A percentile compares a stretch with the other conserved stretches of the same genome.
These are phyloP conservation scores for Polygonum maritimum DNA, from an alignment of 148 eudicot genomes.

Conservation along the genomic window DNA sequence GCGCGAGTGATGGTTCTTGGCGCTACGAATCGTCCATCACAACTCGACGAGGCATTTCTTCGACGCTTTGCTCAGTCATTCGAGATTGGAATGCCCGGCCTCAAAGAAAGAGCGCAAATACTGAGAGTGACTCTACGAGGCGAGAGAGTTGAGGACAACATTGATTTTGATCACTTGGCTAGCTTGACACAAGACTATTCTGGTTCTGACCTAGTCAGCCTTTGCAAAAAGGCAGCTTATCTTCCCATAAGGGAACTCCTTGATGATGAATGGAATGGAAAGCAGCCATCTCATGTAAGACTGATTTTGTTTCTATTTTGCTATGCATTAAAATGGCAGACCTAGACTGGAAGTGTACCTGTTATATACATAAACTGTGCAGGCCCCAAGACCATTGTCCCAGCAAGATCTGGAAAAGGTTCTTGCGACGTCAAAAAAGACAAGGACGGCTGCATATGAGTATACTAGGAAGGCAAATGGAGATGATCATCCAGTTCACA, in stretches of 20 bases:
- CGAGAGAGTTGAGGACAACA: conserved; percentile 9
- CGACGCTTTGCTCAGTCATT: conserved; percentile 93
- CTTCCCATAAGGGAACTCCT: conserved; percentile 83
- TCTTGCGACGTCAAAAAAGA: conserved; percentile 41
- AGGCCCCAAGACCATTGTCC: conserved; percentile 64
- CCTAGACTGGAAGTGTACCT: no score
- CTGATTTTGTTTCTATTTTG: no score
- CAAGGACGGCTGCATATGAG: conserved; percentile 64
- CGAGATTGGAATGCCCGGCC: conserved; percentile 86
- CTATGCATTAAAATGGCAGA: no score
- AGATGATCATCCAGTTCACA: conserved; percentile 49
- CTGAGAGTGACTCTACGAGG: neutral
- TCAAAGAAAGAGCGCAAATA: conserved; percentile 61
- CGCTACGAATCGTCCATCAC: conserved; percentile 96
- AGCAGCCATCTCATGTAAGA: conserved; percentile 44
- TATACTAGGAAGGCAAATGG: conserved; percentile 40
- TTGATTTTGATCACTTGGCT: conserved; percentile 62
- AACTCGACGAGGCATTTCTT: conserved; percentile 95
- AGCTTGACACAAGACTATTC: conserved; percentile 74
- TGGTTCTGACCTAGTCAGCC: conserved; percentile 82
- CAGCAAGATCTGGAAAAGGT: conserved; percentile 68
- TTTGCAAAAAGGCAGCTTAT: conserved; percentile 95
- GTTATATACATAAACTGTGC: neutral
- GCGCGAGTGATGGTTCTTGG: conserved; percentile 98
- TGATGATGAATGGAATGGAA: conserved; percentile 71